Conservation (phyloP, 768 basidiomycete genomes). For the Pleurotus sapidus region DNA sequence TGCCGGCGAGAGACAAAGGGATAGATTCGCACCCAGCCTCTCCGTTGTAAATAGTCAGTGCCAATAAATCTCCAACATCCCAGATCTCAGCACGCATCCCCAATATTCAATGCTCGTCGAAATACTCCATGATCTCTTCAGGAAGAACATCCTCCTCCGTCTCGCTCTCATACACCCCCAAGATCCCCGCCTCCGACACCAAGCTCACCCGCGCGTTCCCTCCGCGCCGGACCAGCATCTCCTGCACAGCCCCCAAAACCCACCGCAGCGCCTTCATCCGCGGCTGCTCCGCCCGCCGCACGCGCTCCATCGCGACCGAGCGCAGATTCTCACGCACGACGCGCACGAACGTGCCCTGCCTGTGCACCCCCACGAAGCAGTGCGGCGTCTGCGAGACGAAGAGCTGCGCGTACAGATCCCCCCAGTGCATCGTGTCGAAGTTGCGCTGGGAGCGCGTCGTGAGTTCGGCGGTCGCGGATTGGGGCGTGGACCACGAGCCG, state of each 20-base stretch:
- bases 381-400: conserved; percentile 67
- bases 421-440: conserved; percentile 44
- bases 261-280: conserved; percentile 35
- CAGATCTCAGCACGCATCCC: no score
- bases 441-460: conserved; percentile 37
- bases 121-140: conserved; percentile 35
- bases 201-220: conserved; percentile 51
- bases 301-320: conserved; percentile 29
- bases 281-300: conserved; percentile 29
- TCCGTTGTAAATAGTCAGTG: no score
- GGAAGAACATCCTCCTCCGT: conserved; percentile 41
- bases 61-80: no score
- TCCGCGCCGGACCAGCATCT: conserved; percentile 49
- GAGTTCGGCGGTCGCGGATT: conserved; percentile 43
- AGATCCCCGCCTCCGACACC: conserved; percentile 42
- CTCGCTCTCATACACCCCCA: conserved; percentile 51
- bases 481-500: conserved; percentile 35
- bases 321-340: conserved; percentile 42
- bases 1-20: no score
- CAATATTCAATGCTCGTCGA: conserved; percentile 12
- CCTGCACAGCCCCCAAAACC: conserved; percentile 41
- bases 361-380: conserved; percentile 58
- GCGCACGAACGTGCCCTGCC: conserved; percentile 46
- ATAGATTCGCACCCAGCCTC: no score
- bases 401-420: conserved; percentile 60